Evolutionary conservation across 164 flowering plant genomes (phyloP).

Genomic region (Stephania japonica): DNA sequence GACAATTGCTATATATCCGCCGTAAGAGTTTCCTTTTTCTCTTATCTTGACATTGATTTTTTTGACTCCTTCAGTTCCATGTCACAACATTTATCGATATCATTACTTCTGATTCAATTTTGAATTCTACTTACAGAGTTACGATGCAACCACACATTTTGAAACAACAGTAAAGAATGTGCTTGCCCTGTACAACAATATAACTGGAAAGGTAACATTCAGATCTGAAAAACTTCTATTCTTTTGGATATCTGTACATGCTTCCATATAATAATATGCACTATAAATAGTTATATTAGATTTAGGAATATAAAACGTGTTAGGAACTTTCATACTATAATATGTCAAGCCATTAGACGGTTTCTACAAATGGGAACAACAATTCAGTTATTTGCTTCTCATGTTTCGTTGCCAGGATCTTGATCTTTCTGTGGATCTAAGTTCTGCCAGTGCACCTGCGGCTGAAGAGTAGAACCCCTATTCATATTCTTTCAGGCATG

Average conservation of each 20-base stretch:
- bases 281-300: background rate
- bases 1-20: conserved; percentile 85
- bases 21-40: conserved; percentile 33
- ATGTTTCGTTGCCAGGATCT: conserved; percentile 34
- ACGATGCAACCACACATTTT: conserved; percentile 80
- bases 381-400: background rate
- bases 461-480: conserved; percentile 33
- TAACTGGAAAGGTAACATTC: conserved; percentile 82
- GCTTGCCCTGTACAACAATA: conserved; percentile 57
- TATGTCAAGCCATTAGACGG: no score
- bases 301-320: no score
- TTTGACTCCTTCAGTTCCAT: background rate
- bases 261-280: no score
- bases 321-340: no score
- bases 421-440: conserved; percentile 76
- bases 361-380: no score
- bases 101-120: background rate
- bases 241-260: no score
- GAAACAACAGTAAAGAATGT: conserved; percentile 78
- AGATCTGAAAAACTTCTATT: background rate
- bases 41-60: background rate
- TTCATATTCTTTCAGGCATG: background rate
- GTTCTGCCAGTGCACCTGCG: conserved; percentile 75
- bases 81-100: background rate
- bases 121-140: conserved; percentile 44